Percentiles rank a stretch among this genome's conserved stretches.
phyloP scores from a whole-genome alignment of 306 rosid genomes.

The Quercus suber region DNA sequence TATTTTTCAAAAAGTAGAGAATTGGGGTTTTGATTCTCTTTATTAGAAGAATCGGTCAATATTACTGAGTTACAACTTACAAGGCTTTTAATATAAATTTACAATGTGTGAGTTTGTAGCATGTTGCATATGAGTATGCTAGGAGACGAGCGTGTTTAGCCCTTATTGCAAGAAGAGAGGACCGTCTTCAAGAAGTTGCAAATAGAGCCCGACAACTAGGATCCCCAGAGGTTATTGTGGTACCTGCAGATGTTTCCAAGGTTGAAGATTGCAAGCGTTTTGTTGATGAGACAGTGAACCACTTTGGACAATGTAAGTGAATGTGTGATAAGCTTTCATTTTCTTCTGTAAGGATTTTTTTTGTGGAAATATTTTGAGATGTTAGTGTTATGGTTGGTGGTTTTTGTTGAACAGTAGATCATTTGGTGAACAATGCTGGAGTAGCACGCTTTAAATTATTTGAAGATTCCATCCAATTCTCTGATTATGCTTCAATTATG shows the following conservation, averaged over 20 bases:
- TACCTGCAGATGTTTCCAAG: constrained; percentile 42
- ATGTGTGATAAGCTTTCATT: too few relatives aligned
- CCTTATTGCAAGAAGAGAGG: constrained; percentile 44
- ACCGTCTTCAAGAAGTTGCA: constrained; percentile 34
- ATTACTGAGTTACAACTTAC: too few relatives aligned
- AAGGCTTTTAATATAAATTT: too few relatives aligned
- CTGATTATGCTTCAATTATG: constrained; percentile 19
- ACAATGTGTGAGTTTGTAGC: constrained; percentile 9
- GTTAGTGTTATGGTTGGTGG: neutral
- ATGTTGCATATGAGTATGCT: constrained; percentile 49
- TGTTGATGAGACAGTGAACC: constrained; percentile 34
- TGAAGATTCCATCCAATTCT: neutral
- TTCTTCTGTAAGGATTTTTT: too few relatives aligned
- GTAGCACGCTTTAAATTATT: neutral
- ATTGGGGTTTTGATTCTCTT: too few relatives aligned
- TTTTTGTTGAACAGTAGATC: constrained; percentile 41
- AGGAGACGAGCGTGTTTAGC: constrained; percentile 44
- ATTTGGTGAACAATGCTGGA: constrained; percentile 13
- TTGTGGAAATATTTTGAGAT: neutral
- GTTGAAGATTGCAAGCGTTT: constrained; percentile 34
- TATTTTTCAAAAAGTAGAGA: too few relatives aligned
- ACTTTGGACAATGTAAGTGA: constrained; percentile 41
- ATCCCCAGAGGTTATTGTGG: constrained; percentile 36
- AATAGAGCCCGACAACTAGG: constrained; percentile 28
- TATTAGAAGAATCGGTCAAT: too few relatives aligned